Conservation (phyloP, 2,329 filamentous ascomycete species). For the Clonostachys solani region DNA sequence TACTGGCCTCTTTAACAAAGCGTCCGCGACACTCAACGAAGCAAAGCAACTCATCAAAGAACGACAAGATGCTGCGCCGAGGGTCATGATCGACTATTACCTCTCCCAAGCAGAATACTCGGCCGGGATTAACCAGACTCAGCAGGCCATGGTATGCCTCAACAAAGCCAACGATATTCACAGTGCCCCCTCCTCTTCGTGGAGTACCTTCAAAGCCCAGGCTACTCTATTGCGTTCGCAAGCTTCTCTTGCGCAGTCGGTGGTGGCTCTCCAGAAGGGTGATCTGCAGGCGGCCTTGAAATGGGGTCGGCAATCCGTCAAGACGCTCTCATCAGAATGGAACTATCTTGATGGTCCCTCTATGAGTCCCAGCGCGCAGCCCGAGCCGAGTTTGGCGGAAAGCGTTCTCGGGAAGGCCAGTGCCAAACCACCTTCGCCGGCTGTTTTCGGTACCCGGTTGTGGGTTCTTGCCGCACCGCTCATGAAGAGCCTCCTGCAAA, state of each 20-base stretch:
- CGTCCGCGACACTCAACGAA: constrained; percentile 49
- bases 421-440: constrained; percentile 6
- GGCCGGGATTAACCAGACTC: constrained; percentile 59
- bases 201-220: constrained; percentile 25
- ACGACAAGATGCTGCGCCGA: constrained; percentile 24
- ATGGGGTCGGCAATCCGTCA: constrained; percentile 53
- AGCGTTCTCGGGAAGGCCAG: constrained; percentile 10
- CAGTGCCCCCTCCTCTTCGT: constrained; percentile 17
- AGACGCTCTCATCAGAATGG: constrained; percentile 53
- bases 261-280: constrained; percentile 59
- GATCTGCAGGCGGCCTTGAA: constrained; percentile 53
- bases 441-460: constrained; percentile 51
- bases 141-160: constrained; percentile 45
- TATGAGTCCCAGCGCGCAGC: constrained; percentile 8
- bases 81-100: constrained; percentile 50
- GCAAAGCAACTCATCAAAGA: constrained; percentile 44
- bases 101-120: constrained; percentile 73
- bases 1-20: constrained; percentile 46
- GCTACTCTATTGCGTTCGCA: constrained; percentile 21
- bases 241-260: constrained; percentile 54
- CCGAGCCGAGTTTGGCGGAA: constrained; percentile 20
- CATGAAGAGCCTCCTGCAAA: constrained; percentile 65
- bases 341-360: constrained; percentile 35
- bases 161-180: constrained; percentile 32
- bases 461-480: constrained; percentile 77